Evolutionary conservation across 306 rosid species (phyloP).

Genomic region (Rosa rugosa): DNA sequence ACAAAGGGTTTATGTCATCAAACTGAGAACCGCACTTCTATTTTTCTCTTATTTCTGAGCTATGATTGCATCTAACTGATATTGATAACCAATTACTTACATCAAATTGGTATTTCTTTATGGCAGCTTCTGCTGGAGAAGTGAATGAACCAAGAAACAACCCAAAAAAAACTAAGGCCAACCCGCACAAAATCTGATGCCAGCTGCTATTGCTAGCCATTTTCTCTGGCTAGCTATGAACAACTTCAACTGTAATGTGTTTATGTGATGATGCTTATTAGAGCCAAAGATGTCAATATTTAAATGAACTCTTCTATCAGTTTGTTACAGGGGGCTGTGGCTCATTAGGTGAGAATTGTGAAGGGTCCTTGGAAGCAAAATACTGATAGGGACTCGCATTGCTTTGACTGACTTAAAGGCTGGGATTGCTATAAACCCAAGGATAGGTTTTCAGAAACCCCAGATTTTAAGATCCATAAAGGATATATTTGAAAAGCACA

Average conservation of each 20-base stretch:
- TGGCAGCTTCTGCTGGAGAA: slow-evolving; percentile 64
- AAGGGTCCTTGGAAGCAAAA: slow-evolving; percentile 61
- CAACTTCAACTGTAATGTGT: slow-evolving; percentile 13
- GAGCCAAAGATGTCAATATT: slow-evolving; percentile 15
- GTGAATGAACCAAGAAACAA: slow-evolving; percentile 45
- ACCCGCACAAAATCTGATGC: slow-evolving; percentile 11
- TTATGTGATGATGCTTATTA: slow-evolving; percentile 26
- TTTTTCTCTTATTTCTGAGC: not conserved
- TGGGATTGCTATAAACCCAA: slow-evolving; percentile 48
- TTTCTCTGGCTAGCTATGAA: slow-evolving; percentile 24
- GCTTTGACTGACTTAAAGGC: slow-evolving; percentile 65
- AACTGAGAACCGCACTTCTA: not conserved
- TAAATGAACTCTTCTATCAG: slow-evolving; percentile 8
- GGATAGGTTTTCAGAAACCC: slow-evolving; percentile 20
- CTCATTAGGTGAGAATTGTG: slow-evolving; percentile 39
- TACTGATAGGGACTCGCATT: slow-evolving; percentile 54
- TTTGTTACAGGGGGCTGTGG: slow-evolving; percentile 23
- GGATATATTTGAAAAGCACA: slow-evolving; percentile 18
- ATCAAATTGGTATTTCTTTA: slow-evolving; percentile 78
- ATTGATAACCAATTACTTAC: slow-evolving; percentile 40
- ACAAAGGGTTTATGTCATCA: slow-evolving; percentile 1
- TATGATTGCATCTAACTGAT: slow-evolving; percentile 7
- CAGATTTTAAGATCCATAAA: slow-evolving; percentile 1
- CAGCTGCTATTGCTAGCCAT: slow-evolving; percentile 34
- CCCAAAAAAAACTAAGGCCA: slow-evolving; percentile 34